Base-by-base conservation (phyloP, 2,329 filamentous ascomycete genomes). In the Coniochaeta ligniaria region DNA sequence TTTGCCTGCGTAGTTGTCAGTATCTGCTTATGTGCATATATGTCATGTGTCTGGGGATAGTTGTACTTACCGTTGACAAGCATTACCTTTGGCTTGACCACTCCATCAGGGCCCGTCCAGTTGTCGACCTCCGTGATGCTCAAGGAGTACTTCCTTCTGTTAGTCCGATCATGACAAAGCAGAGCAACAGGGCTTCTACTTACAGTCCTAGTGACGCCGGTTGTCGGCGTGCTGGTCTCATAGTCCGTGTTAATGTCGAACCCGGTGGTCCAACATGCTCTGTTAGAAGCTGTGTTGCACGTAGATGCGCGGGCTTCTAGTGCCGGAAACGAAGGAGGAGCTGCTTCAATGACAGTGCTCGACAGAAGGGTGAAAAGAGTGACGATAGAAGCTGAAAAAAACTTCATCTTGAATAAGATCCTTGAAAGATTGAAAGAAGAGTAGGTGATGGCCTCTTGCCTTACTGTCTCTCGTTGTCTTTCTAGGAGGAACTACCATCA, bases 61-160 rank as follows among this genome's bases (percentile, higher is more conserved):
- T 12, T 50, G 45, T 12, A 80, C 65, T 77, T 74, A 54, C 76
- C 76, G 64, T 83, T 81, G 64, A 84, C 69, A 38, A 84, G 71
- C 69, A 87, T 79, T 5, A 67, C 67, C 43, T 66, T 66, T 6
- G 66, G 55, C 61, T 72, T 71, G 45, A 63, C 59, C 1, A 70
- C 65, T 2, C 69, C 69, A 63, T 72, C 70, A 0, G 68, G 67
- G 1, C 69, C 70, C 8, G 57, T 52, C 68, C 68, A 71, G 57
- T 70, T 68, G 52, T 69, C 65, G 1, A 57, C 61, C 45, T 72
- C 69, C 12, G 68, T 71, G 9, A 71, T 50, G 3, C 61, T 66
- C 35, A 72, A 62, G 1, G 63, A 65, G 59, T 71, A 72, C 67
- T 70, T 24, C 24, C 3, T 26, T 1, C 2, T 8, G 35, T 56